phyloP scores from a whole-genome alignment of 805 yeast species.

The Saccharomycopsis lassenensis region DNA sequence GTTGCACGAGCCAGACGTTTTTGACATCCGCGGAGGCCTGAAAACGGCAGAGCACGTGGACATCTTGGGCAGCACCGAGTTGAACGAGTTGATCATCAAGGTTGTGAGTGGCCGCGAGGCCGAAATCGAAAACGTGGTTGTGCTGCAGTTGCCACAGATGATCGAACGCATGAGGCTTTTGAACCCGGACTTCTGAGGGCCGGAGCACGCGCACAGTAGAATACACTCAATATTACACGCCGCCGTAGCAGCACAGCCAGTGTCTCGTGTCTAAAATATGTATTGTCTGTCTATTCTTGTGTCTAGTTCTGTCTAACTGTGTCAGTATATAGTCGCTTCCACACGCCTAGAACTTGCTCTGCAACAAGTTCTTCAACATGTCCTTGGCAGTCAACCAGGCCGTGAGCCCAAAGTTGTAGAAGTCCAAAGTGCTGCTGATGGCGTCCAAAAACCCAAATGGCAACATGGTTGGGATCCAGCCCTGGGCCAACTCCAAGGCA shows the following conservation, averaged over 20 bases:
- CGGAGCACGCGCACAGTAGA: too few relatives aligned
- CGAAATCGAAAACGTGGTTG: constrained; percentile 44
- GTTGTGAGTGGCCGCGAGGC: constrained; percentile 79
- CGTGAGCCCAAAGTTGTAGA: constrained; percentile 57
- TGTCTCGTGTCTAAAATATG: too few relatives aligned
- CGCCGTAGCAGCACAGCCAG: too few relatives aligned
- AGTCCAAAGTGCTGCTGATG: constrained; percentile 70
- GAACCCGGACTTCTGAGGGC: too few relatives aligned
- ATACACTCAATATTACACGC: too few relatives aligned
- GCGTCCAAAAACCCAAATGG: constrained; percentile 90
- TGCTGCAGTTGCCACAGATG: constrained; percentile 53
- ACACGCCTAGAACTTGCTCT: constrained; percentile 53
- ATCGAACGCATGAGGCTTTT: constrained; percentile 44
- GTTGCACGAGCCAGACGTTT: constrained; percentile 84
- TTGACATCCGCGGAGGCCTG: constrained; percentile 95
- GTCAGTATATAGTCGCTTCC: not conserved
- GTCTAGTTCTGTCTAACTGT: not conserved
- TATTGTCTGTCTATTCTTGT: too few relatives aligned
- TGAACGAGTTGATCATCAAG: constrained; percentile 73
- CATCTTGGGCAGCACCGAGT: constrained; percentile 83
- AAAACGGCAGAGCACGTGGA: constrained; percentile 98
- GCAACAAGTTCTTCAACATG: constrained; percentile 56
- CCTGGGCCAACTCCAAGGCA: constrained; percentile 94
- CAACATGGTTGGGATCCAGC: constrained; percentile 97
- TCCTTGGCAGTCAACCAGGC: constrained; percentile 64